phyloP scores from a whole-genome alignment of 495 filamentous ascomycete species.

The Hypoxylon lienhwacheense region DNA sequence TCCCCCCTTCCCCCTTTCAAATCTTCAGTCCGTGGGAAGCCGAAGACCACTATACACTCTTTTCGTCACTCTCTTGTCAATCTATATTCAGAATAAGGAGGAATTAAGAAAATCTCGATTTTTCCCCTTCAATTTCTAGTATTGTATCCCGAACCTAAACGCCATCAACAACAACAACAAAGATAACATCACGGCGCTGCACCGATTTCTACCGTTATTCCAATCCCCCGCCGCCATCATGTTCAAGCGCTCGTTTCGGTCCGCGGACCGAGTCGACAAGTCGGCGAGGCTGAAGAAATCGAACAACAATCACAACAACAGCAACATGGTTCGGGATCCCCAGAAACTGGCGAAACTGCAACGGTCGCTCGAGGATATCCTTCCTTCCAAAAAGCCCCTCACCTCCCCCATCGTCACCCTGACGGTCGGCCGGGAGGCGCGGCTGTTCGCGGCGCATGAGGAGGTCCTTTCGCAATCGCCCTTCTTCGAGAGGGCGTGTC shows the following conservation, averaged over 20 bases:
- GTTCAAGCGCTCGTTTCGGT: conserved; percentile 83
- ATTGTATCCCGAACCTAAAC: conserved; percentile 36
- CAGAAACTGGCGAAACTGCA: conserved; percentile 74
- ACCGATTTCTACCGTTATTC: conserved; percentile 36
- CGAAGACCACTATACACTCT: conserved; percentile 33
- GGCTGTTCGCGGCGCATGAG: conserved; percentile 90
- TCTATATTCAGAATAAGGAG: conserved; percentile 22
- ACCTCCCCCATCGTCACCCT: conserved; percentile 80
- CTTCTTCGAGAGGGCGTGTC: conserved; percentile 69
- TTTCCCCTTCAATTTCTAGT: conserved; percentile 36
- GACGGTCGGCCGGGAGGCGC: conserved; percentile 75
- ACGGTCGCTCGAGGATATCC: conserved; percentile 54
- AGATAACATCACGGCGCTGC: conserved; percentile 37
- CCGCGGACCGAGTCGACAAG: conserved; percentile 77
- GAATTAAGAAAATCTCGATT: conserved; percentile 18
- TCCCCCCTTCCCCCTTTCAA: conserved; percentile 33
- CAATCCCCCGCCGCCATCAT: conserved; percentile 54
- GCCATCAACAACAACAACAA: neutral
- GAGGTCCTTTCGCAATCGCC: conserved; percentile 80
- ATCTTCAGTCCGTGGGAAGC: conserved; percentile 33
- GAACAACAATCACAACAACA: conserved; percentile 17
- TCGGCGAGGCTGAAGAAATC: conserved; percentile 73
- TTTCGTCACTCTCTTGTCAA: conserved; percentile 54
- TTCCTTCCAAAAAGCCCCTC: conserved; percentile 44
- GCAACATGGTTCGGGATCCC: conserved; percentile 63